These are phyloP conservation scores for Talaromyces sp. DNA, from an alignment of 2,329 filamentous ascomycete species.

Conservation along the genomic window DNA sequence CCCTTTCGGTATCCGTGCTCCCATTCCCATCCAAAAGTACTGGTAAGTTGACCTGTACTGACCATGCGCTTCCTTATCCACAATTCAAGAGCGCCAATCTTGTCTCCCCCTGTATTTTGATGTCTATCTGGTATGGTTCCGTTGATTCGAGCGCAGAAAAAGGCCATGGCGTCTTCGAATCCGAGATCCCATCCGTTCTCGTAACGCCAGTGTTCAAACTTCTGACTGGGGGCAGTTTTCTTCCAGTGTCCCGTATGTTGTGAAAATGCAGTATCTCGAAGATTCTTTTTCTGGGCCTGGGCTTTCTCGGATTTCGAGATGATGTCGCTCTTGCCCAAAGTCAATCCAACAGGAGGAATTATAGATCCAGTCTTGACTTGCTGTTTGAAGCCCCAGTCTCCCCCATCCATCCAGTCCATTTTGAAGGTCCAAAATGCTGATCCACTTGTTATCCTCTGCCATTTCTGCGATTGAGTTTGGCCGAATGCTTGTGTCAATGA, in stretches of 20 bases:
- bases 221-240: constrained; percentile 34
- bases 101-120: constrained; percentile 36
- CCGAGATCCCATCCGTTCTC: constrained; percentile 53
- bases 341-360: constrained; percentile 25
- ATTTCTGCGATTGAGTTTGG: constrained; percentile 32
- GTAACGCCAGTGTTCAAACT: constrained; percentile 51
- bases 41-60: constrained; percentile 46
- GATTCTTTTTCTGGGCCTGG: constrained; percentile 30
- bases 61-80: constrained; percentile 53
- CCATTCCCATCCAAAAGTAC: constrained; percentile 35
- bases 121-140: constrained; percentile 21
- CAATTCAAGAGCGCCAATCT: constrained; percentile 54
- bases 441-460: constrained; percentile 47
- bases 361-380: constrained; percentile 46
- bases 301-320: constrained; percentile 34
- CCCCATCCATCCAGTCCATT: constrained; percentile 49
- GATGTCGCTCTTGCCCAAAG: constrained; percentile 29
- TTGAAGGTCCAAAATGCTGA: constrained; percentile 54
- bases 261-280: constrained; percentile 32
- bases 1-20: constrained; percentile 36
- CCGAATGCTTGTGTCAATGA: constrained; percentile 29
- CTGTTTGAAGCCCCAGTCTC: constrained; percentile 53
- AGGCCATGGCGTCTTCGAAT: constrained; percentile 50
- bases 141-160: constrained; percentile 35
- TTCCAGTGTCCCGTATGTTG: constrained; percentile 51